These are phyloP conservation scores for Colletotrichum trifolii DNA, from an alignment of 2,329 filamentous ascomycete genomes.

Conservation along the genomic window DNA sequence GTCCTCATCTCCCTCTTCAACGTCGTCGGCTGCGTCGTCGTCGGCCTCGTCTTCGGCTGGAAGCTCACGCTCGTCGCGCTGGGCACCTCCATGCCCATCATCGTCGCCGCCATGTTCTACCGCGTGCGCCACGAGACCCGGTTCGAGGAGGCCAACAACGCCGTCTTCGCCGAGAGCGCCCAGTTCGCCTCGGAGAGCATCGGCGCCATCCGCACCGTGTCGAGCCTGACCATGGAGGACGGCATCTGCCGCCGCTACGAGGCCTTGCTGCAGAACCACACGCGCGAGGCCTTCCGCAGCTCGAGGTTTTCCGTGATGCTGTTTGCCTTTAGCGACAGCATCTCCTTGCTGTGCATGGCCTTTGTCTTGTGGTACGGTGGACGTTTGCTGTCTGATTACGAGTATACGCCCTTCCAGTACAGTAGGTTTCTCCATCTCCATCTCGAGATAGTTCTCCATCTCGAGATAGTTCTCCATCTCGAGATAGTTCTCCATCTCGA, in stretches of 20 bases:
- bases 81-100: constrained; percentile 39
- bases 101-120: constrained; percentile 35
- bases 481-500: too few species aligned
- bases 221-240: constrained; percentile 34
- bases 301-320: constrained; percentile 32
- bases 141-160: constrained; percentile 30
- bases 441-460: too few species aligned
- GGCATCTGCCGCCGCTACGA: constrained; percentile 33
- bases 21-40: constrained; percentile 34
- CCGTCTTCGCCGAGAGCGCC: constrained; percentile 33
- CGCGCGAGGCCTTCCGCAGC: constrained; percentile 31
- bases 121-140: constrained; percentile 34
- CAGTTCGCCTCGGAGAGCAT: constrained; percentile 37
- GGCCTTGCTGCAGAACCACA: constrained; percentile 13
- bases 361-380: constrained; percentile 38
- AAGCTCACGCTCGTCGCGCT: constrained; percentile 51
- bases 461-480: too few species aligned
- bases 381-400: constrained; percentile 30
- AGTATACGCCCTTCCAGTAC: constrained; percentile 39
- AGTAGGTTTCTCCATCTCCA: constrained; percentile 16
- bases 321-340: constrained; percentile 31
- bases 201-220: constrained; percentile 36
- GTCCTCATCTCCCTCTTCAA: constrained; percentile 36
- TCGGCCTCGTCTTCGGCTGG: constrained; percentile 52
- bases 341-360: constrained; percentile 35